Conservation (phyloP, 371 early-diverging fungal genomes). For the Mortierella sp. region DNA sequence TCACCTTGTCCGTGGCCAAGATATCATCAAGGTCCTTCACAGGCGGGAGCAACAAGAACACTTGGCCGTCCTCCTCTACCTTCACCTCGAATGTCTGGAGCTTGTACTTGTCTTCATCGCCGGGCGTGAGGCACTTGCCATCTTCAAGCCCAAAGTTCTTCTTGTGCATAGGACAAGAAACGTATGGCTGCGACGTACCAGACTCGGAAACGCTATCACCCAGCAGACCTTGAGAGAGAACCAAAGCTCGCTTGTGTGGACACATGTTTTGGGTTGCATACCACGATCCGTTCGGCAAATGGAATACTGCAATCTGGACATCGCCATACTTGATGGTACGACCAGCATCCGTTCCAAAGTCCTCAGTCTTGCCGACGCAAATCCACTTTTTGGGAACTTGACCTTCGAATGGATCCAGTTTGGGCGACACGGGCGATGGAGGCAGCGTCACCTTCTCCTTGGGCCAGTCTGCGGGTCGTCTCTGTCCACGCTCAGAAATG, state of each 20-base stretch:
- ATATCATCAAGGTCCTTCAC: slow-evolving; percentile 56
- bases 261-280: slow-evolving; percentile 83
- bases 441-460: slow-evolving; percentile 53
- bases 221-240: slow-evolving; percentile 69
- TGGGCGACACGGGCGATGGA: slow-evolving; percentile 30
- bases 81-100: slow-evolving; percentile 67
- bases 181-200: slow-evolving; percentile 57
- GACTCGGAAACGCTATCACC: slow-evolving; percentile 55
- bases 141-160: slow-evolving; percentile 69
- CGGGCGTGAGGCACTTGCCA: slow-evolving; percentile 60
- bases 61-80: slow-evolving; percentile 56
- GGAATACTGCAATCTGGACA: slow-evolving; percentile 72
- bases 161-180: slow-evolving; percentile 79
- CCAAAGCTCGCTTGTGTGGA: slow-evolving; percentile 75
- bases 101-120: slow-evolving; percentile 58
- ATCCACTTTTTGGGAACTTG: slow-evolving; percentile 14
- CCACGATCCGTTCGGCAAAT: slow-evolving; percentile 58
- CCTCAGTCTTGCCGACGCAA: slow-evolving; percentile 27
- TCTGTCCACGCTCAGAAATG: slow-evolving; percentile 70
- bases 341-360: slow-evolving; percentile 63
- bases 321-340: slow-evolving; percentile 66
- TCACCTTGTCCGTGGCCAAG: slow-evolving; percentile 63
- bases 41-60: slow-evolving; percentile 62
- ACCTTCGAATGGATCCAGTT: slow-evolving; percentile 27
- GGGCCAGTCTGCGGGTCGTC: slow-evolving; percentile 73